Evolutionary conservation across 306 rosid species (phyloP), one percentile per base, ranked within the genome.

Genomic region (Purshia tridentata): DNA sequence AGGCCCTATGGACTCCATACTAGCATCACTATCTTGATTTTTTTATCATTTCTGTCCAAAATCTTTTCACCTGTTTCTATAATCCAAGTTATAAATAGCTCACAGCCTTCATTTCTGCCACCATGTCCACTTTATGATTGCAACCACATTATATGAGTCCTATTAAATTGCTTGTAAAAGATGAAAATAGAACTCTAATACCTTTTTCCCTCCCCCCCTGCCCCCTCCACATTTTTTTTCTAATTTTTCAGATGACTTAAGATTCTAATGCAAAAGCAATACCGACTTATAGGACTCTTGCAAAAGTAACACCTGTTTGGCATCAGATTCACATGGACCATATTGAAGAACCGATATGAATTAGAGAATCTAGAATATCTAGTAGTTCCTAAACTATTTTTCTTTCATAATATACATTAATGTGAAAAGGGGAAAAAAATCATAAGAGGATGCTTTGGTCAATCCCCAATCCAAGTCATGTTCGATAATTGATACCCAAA

Each of bases 281-380:
- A 68, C 22, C 61, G 18, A 76, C n/a, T 40, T 3, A 9, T 48
- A 29, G 20, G 22, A 47, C 61, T 40, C 56, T 46, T 35, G 67
- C 67, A 23, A 75, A 75, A 65, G 65, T 35, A 4, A 15, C 20
- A 20, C 45, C 42, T 67, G 48, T n/a, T 65, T 18, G 59, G 59
- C 61, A 46, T 71, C 72, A 54, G 22, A 52, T 53, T 71, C 68
- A 54, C 48, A 52, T 65, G 70, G n/a, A 76, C 80, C 55, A 59
- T 53, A 50, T 73, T 62, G 53, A 63, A 73, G 52, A 5, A 73
- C 58, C 62, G 9, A 76, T 19, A 35, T 8, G 35, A 41, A 67
- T 12, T 22, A 76, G 19, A 5, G 42, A 37, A 44, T 29, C 49
- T 11, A 15, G 19, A 69, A 11, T 8, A 68, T 69, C 55, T 10